These are phyloP conservation scores for Chlorociboria aeruginascens DNA, from an alignment of 495 filamentous ascomycete genomes.

Conservation along the genomic window DNA sequence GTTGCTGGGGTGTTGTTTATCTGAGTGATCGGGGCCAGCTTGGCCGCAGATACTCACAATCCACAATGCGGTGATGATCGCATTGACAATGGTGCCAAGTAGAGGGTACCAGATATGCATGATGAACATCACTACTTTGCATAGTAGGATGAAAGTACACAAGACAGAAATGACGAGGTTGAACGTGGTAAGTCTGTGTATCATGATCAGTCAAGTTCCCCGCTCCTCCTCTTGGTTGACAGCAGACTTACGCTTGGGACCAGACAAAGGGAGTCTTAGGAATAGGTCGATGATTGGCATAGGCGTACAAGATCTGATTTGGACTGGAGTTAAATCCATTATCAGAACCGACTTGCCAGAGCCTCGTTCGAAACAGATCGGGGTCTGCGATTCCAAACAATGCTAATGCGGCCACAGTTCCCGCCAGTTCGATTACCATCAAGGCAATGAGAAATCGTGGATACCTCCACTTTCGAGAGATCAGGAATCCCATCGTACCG, in stretches of 20 bases:
- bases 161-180: constrained; percentile 77
- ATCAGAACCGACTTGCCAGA: constrained; percentile 73
- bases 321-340: constrained; percentile 80
- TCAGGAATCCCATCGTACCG: constrained; percentile 1
- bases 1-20: constrained; percentile 53
- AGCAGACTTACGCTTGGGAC: constrained; percentile 58
- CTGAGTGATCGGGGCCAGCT: constrained; percentile 67
- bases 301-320: constrained; percentile 56
- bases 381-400: constrained; percentile 75
- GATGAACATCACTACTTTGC: constrained; percentile 53
- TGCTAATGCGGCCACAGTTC: constrained; percentile 59
- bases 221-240: background rate
- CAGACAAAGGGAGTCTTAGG: constrained; percentile 63
- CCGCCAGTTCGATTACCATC: constrained; percentile 55
- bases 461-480: constrained; percentile 47
- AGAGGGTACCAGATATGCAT: constrained; percentile 65
- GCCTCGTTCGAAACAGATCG: constrained; percentile 60
- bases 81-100: constrained; percentile 46
- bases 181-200: constrained; percentile 57
- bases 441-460: constrained; percentile 51
- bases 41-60: constrained; percentile 58
- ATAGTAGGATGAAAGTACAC: constrained; percentile 53
- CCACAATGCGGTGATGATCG: constrained; percentile 49
- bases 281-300: constrained; percentile 60
- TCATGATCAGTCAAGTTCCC: background rate